Percentiles rank a stretch among this genome's conserved stretches.
phyloP scores from a whole-genome alignment of 176 grass and related monocot species.

The Eremochloa ophiuroides region DNA sequence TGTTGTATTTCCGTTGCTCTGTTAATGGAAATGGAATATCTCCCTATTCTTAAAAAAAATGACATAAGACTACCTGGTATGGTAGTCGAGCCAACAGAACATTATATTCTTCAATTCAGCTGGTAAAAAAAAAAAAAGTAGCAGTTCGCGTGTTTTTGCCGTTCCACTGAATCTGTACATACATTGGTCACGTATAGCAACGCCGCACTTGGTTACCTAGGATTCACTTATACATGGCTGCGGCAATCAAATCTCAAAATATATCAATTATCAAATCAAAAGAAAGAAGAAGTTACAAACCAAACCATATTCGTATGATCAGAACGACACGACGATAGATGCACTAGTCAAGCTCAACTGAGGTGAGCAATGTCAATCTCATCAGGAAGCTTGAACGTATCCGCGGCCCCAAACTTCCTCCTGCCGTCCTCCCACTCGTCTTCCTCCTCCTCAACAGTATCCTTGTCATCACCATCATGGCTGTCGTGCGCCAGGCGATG shows the following conservation, averaged over 20 bases:
- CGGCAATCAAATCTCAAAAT: not conserved
- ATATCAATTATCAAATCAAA: not conserved
- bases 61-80: no score
- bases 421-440: conserved; percentile 68
- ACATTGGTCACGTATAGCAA: not conserved
- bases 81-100: no score
- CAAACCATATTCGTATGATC: not conserved
- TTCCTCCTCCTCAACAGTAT: conserved; percentile 19
- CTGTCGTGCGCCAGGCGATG: not conserved
- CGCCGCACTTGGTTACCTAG: not conserved
- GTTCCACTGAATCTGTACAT: not conserved
- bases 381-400: conserved; percentile 72
- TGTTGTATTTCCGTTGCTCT: no score
- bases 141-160: no score
- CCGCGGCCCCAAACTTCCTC: conserved; percentile 64
- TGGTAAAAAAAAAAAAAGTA: not conserved
- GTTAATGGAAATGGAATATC: no score
- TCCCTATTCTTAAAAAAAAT: no score
- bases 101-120: not conserved
- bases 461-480: conserved; percentile 14
- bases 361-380: conserved; percentile 61
- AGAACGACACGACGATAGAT: not conserved
- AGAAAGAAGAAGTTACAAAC: conserved; percentile 7
- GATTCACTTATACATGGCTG: not conserved
- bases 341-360: conserved; percentile 33